Base-by-base conservation (phyloP, 73 alveolate species). In the Paramecium tetraurelia region DNA sequence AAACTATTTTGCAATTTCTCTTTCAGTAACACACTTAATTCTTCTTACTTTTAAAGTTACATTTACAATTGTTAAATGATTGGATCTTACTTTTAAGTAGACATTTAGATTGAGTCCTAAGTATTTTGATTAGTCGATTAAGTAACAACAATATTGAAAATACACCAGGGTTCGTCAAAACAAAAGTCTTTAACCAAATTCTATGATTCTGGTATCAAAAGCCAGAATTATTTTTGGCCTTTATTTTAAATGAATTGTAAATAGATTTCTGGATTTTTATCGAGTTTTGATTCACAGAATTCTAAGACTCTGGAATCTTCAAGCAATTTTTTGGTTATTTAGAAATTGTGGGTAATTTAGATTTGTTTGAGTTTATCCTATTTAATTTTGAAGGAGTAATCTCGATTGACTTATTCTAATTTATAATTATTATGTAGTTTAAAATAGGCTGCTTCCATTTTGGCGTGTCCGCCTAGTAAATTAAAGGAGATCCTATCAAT, bases 91-190 rank as follows among this genome's bases (percentile, higher is more conserved):
- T 53, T 53, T 53, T 16, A 1, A n/a, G 27, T 53, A 0, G 12
- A 3, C 5, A 18, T 48, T 48, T 48, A 3, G 8, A 4, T 8
- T 48, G 59, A 5, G 33, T 53, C n/a, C 35, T 18, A n/a, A n/a
- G 4, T 4, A 3, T 53, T 5, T 53, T 48, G 24, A 48, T 48
- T 48, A 0, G 8, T 48, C 4, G 59, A 2, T 48, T 48, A 12
- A 48, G 59, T 14, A 48, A 48, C 59, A 48, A 12, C n/a, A n/a
- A 48, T 48, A n/a, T 48, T 48, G 22, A 63, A 63, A 31, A 63
- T 63, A 27, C 84, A 63, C 84, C 84, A 63, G 8, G 84, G 84
- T 24, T 63, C 84, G 24, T 63, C 84, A 33, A 63, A 63, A 12
- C 20, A 22, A 59, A 24, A 21, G 2, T 59, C 77, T 59, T 22